Evolutionary conservation across 176 grass and related monocot species (phyloP), one percentile per base, ranked within the genome.

Genomic region (Thalia dealbata): DNA sequence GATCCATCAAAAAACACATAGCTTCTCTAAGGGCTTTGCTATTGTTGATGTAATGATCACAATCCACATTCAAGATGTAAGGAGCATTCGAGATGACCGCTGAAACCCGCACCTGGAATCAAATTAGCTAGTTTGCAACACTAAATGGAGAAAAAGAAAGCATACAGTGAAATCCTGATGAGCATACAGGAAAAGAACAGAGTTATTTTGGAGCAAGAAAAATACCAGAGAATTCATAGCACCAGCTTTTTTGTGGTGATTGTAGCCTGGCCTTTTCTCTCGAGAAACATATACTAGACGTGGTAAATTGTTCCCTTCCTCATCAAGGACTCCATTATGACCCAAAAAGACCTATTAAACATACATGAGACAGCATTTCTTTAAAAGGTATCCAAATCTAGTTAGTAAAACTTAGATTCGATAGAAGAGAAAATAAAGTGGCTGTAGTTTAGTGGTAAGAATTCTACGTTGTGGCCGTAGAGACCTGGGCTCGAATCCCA

Each of bases 381-480:
- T 18, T 16, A 66, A 7, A 15, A 32, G 63, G 24, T 28, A 23
- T 58, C 21, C 7, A 58, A 5, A 52, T 52, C 18, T 52, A 58
- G 54, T n/a, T 48, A 58, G 22, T 19, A 21, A n/a, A 14, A 58
- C 22, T n/a, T 21, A 58, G 21, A 6, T 19, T n/a, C 3, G 19
- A 55, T 55, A 55, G 52, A 55, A 55, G 19, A 18, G 19, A 18
- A 55, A 13, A 55, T 18, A 0, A 18, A 58, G 30, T 42, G 85
- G 79, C 83, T 91, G 82, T 91, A 86, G 83, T 96, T 89, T 96
- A 89, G 88, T 96, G 86, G 86, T 91, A 28, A 91, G 92, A 96
- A 91, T 96, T 91, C 84, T 72, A 89, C 84, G 86, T 88, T 86
- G 83, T 88, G 87, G 89, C 93, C 93, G 83, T 92, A 67, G 87